Conservation (phyloP, 345 rosid species). For the Camelina neglecta region DNA sequence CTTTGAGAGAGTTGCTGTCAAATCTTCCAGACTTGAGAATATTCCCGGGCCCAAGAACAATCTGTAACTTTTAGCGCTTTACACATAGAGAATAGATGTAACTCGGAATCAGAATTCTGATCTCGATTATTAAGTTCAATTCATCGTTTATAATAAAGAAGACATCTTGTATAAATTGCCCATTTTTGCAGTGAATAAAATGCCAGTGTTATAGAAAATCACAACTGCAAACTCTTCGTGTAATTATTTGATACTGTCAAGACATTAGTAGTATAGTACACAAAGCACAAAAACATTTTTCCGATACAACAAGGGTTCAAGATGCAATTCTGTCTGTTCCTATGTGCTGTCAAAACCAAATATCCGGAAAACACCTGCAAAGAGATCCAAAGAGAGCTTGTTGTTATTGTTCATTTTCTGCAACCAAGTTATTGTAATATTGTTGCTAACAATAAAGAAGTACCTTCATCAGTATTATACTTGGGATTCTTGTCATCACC, state of each 20-base stretch:
- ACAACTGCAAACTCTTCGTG: conserved; percentile 19
- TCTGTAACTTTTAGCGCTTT: conserved; percentile 30
- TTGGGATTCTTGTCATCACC: conserved; percentile 96
- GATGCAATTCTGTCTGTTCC: conserved; percentile 33
- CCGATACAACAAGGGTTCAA: conserved; percentile 1
- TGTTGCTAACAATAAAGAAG: background rate
- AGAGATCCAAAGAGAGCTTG: conserved; percentile 15
- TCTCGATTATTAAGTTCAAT: conserved; percentile 23
- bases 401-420: conserved; percentile 12
- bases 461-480: conserved; percentile 93
- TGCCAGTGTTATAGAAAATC: conserved; percentile 1
- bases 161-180: conserved; percentile 27
- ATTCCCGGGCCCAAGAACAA: conserved; percentile 23
- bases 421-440: background rate
- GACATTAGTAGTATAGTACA: conserved; percentile 1
- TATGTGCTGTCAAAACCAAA: conserved; percentile 82
- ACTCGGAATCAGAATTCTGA: conserved; percentile 24
- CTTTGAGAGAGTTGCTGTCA: conserved; percentile 23
- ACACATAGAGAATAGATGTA: conserved; percentile 21
- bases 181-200: conserved; percentile 31
- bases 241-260: conserved; percentile 1
- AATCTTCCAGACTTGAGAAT: conserved; percentile 30
- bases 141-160: conserved; percentile 30
- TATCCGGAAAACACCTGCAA: conserved; percentile 88
- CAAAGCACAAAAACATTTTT: background rate